Evolutionary conservation across 495 filamentous ascomycete species (phyloP).

Genomic region (Aspergillus saccharolyticus): DNA sequence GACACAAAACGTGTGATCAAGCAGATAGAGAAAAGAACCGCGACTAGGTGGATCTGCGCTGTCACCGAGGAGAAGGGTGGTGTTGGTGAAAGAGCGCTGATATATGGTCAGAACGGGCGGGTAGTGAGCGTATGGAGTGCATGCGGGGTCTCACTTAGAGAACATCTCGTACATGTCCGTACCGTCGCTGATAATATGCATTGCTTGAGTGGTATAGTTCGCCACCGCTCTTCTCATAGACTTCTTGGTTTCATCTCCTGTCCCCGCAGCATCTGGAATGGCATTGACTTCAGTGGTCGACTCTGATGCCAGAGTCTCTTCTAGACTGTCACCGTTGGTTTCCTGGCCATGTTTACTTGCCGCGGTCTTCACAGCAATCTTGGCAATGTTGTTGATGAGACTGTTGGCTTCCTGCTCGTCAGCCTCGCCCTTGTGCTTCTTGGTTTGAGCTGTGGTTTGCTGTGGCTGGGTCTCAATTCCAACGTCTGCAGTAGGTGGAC

Average conservation of each 20-base stretch:
- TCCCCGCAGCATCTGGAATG: background rate
- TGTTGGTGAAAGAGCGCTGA: slow-evolving; percentile 67
- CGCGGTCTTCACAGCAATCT: slow-evolving; percentile 68
- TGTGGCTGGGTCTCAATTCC: slow-evolving; percentile 18
- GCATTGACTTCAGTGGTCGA: slow-evolving; percentile 46
- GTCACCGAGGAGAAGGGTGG: slow-evolving; percentile 63
- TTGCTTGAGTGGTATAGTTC: slow-evolving; percentile 66
- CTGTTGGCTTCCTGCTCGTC: slow-evolving; percentile 82
- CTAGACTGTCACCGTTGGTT: slow-evolving; percentile 37
- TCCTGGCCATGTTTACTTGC: slow-evolving; percentile 63
- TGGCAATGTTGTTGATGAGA: slow-evolving; percentile 69
- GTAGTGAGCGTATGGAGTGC: background rate
- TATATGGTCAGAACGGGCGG: background rate
- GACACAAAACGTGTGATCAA: slow-evolving; percentile 55
- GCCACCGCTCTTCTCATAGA: slow-evolving; percentile 75
- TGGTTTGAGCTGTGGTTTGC: slow-evolving; percentile 76
- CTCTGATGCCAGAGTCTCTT: slow-evolving; percentile 45
- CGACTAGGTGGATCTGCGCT: slow-evolving; percentile 59
- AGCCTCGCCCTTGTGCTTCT: slow-evolving; percentile 79
- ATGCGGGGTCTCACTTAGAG: slow-evolving; percentile 57
- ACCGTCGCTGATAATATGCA: slow-evolving; percentile 70
- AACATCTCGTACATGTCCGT: slow-evolving; percentile 77
- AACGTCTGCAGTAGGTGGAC: background rate
- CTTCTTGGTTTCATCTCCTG: slow-evolving; percentile 68
- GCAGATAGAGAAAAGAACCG: slow-evolving; percentile 53